A percentile compares a stretch with the other conserved stretches of the same genome.
Conservation (phyloP, 768 basidiomycete species). For the Pleurotus tuoliensis region DNA sequence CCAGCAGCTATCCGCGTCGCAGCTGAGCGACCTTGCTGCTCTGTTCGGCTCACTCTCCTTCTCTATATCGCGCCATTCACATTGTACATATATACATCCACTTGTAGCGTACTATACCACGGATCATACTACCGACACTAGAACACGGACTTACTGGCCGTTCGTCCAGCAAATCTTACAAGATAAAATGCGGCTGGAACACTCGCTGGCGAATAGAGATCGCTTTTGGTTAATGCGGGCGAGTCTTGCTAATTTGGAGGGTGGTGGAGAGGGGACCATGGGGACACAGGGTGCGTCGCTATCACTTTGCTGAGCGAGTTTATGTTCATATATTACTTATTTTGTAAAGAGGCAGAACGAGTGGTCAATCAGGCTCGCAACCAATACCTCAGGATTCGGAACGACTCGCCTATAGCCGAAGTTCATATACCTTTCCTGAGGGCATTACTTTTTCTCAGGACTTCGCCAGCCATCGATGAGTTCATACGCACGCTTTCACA, state of each 20-base stretch:
- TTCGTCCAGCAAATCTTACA: slow-evolving; percentile 41
- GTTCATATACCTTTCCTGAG: slow-evolving; percentile 46
- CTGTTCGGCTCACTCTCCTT: slow-evolving; percentile 50
- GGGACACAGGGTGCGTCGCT: background rate
- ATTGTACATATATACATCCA: slow-evolving; percentile 25
- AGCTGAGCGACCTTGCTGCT: slow-evolving; percentile 39
- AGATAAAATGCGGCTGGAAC: slow-evolving; percentile 37
- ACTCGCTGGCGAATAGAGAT: slow-evolving; percentile 32
- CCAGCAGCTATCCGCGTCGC: slow-evolving; percentile 25
- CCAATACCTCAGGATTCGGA: slow-evolving; percentile 38
- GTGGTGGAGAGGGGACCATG: background rate
- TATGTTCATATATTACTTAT: background rate
- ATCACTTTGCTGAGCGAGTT: no score
- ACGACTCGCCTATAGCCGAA: slow-evolving; percentile 31
- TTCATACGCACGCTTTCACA: slow-evolving; percentile 33
- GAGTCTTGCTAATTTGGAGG: slow-evolving; percentile 23
- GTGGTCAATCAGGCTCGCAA: slow-evolving; percentile 25
- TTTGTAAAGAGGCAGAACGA: background rate
- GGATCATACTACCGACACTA: slow-evolving; percentile 8
- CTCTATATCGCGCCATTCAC: slow-evolving; percentile 7
- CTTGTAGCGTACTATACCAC: slow-evolving; percentile 23
- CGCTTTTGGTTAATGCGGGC: slow-evolving; percentile 62
- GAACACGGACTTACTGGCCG: slow-evolving; percentile 38
- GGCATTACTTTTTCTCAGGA: slow-evolving; percentile 28
- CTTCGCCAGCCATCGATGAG: slow-evolving; percentile 22